Conservation (phyloP, 768 basidiomycete genomes). For the Lentinus brumalis region DNA sequence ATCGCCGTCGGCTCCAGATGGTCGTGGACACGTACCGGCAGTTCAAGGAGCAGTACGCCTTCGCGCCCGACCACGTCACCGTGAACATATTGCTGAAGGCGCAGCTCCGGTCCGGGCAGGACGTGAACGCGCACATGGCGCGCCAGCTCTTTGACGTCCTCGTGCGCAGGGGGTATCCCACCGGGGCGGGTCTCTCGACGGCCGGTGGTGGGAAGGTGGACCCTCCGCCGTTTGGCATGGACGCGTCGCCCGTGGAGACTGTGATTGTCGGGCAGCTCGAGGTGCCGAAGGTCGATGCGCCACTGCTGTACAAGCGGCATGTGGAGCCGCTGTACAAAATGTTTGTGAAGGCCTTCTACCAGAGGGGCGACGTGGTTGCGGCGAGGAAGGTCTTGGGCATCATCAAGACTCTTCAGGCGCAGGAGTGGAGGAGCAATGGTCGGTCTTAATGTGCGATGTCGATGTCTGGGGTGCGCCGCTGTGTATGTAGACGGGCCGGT, state of each 20-base stretch:
- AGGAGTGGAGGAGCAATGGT: background rate
- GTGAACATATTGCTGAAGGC: slow-evolving; percentile 68
- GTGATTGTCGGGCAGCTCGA: slow-evolving; percentile 17
- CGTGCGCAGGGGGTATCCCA: slow-evolving; percentile 60
- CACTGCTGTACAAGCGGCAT: slow-evolving; percentile 58
- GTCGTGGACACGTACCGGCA: slow-evolving; percentile 41
- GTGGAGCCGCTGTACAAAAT: slow-evolving; percentile 71
- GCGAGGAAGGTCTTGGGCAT: slow-evolving; percentile 58
- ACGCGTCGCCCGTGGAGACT: background rate
- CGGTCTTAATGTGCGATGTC: background rate
- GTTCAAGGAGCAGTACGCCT: slow-evolving; percentile 47
- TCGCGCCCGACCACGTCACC: slow-evolving; percentile 68
- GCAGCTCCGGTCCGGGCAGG: slow-evolving; percentile 52
- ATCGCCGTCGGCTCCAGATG: slow-evolving; percentile 49
- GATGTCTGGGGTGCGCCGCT: background rate
- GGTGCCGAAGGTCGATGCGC: slow-evolving; percentile 42
- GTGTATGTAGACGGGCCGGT: too few relatives aligned
- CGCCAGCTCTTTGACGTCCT: slow-evolving; percentile 67
- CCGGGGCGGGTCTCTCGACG: slow-evolving; percentile 17
- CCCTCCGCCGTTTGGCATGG: slow-evolving; percentile 46
- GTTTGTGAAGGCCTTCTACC: slow-evolving; percentile 67
- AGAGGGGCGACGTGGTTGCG: slow-evolving; percentile 53
- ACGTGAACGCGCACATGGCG: slow-evolving; percentile 45
- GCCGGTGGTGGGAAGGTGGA: slow-evolving; percentile 12
- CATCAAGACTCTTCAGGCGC: slow-evolving; percentile 38